Evolutionary conservation across 495 filamentous ascomycete genomes (phyloP).

Genomic region (Beverwykella pulmonaria): DNA sequence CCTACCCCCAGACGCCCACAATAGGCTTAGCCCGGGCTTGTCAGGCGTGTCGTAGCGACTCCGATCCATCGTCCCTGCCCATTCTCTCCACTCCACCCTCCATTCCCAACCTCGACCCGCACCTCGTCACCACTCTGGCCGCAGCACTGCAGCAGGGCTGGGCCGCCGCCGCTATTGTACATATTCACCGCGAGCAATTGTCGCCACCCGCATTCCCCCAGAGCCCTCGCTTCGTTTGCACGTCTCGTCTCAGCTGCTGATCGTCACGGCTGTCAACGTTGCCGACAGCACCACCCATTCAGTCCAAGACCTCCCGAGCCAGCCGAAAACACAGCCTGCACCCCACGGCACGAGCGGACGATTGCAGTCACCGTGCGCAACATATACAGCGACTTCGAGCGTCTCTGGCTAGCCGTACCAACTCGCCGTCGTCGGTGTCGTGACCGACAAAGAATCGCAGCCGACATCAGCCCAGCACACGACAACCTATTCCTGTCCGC

Average conservation of each 20-base stretch:
- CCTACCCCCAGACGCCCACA: not conserved
- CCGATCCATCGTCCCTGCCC: constrained; percentile 1
- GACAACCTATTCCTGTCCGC: constrained; percentile 12
- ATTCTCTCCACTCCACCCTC: not conserved
- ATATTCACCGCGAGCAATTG: not conserved
- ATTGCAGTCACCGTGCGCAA: constrained; percentile 8
- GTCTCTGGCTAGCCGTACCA: not conserved
- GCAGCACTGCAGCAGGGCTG: constrained; percentile 7
- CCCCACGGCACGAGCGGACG: not conserved
- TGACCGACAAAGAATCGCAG: constrained; percentile 19
- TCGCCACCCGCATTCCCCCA: constrained; percentile 1
- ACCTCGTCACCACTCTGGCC: not conserved
- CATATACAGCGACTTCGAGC: not conserved
- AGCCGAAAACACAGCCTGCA: not conserved
- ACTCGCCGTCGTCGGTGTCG: constrained; percentile 15
- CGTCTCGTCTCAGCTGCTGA: not conserved
- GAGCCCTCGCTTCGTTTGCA: not conserved
- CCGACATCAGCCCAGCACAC: constrained; percentile 7
- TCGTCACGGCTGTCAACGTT: not conserved
- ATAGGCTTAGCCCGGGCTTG: not conserved
- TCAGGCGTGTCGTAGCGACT: not conserved
- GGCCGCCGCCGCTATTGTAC: constrained; percentile 10
- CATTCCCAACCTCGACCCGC: not conserved
- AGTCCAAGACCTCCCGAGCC: not conserved
- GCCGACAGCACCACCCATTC: not conserved